phyloP scores from a whole-genome alignment of 1,139 yeast species.

The Yamadazyma atlantica region DNA sequence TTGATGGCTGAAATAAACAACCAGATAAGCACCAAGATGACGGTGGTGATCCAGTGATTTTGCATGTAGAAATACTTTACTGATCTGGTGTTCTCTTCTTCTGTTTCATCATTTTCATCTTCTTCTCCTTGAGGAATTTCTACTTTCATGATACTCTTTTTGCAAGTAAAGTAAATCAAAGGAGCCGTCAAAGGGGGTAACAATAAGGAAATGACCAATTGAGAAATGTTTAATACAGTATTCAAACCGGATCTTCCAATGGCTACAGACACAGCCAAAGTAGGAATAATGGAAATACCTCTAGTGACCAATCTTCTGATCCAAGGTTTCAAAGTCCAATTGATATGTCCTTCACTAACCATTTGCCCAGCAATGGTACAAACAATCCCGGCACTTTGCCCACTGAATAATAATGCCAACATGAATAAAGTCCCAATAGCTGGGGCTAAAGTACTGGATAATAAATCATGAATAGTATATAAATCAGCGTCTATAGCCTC shows the following conservation, averaged over 20 bases:
- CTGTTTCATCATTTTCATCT: slow-evolving; percentile 12
- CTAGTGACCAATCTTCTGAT: slow-evolving; percentile 69
- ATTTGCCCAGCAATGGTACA: slow-evolving; percentile 85
- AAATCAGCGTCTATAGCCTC: slow-evolving; percentile 72
- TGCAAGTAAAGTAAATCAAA: slow-evolving; percentile 70
- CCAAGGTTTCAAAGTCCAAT: slow-evolving; percentile 75
- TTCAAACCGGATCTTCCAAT: slow-evolving; percentile 68
- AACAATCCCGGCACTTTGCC: slow-evolving; percentile 82
- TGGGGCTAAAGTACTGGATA: slow-evolving; percentile 59
- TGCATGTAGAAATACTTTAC: slow-evolving; percentile 47
- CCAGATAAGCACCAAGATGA: slow-evolving; percentile 55
- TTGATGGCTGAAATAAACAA: slow-evolving; percentile 62
- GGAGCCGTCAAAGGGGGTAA: slow-evolving; percentile 80
- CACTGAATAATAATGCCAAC: slow-evolving; percentile 70
- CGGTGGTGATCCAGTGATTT: slow-evolving; percentile 59
- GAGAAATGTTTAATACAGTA: slow-evolving; percentile 69
- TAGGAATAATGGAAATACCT: slow-evolving; percentile 69
- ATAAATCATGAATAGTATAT: slow-evolving; percentile 67
- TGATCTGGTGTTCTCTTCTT: not conserved
- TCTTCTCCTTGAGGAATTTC: slow-evolving; percentile 22
- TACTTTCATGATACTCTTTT: slow-evolving; percentile 59
- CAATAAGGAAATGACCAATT: slow-evolving; percentile 69
- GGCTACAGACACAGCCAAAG: slow-evolving; percentile 57
- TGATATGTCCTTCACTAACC: slow-evolving; percentile 75
- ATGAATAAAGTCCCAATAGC: slow-evolving; percentile 75